Conservation (phyloP, 2,329 filamentous ascomycete genomes). For the Neonectria punicea region DNA sequence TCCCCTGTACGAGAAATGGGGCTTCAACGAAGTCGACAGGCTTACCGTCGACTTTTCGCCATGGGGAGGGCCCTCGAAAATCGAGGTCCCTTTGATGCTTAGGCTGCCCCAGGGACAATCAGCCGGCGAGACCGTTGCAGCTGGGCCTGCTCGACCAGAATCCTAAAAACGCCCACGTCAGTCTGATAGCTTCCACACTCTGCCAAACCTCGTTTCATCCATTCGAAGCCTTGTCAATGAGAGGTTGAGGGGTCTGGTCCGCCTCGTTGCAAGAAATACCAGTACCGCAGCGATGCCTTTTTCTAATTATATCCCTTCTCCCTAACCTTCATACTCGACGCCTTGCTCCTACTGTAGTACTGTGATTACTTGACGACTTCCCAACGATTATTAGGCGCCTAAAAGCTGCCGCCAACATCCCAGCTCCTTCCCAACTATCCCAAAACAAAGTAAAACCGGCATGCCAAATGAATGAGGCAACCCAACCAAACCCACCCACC, state of each 20-base stretch:
- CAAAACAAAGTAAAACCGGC: background rate
- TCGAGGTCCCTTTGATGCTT: conserved; percentile 40
- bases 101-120: conserved; percentile 23
- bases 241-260: background rate
- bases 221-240: background rate
- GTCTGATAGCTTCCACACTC: background rate
- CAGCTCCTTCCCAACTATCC: background rate
- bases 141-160: background rate
- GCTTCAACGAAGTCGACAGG: conserved; percentile 47
- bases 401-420: background rate
- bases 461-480: conserved; percentile 4
- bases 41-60: conserved; percentile 42
- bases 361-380: background rate
- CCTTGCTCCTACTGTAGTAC: background rate
- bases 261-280: background rate
- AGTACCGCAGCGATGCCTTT: conserved; percentile 1
- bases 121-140: background rate
- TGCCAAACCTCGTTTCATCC: background rate
- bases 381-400: background rate
- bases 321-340: background rate
- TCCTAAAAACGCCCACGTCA: background rate
- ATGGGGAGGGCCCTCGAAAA: conserved; percentile 42
- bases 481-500: background rate
- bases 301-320: background rate
- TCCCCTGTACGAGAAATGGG: conserved; percentile 49